Conservation (phyloP, 2,329 filamentous ascomycete genomes). For the Pezicula carpinea region DNA sequence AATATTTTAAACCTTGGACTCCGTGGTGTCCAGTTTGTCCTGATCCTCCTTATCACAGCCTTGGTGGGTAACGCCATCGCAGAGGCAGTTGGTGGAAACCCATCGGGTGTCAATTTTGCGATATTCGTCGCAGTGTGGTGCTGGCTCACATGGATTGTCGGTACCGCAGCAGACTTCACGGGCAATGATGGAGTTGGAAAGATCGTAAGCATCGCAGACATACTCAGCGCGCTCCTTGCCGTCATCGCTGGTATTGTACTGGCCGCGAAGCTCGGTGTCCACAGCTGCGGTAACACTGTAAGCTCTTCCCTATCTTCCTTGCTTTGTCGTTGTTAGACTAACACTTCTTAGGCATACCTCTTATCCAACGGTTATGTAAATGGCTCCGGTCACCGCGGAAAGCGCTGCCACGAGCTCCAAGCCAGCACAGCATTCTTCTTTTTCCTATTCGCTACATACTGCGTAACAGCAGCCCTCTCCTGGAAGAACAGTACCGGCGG, state of each 20-base stretch:
- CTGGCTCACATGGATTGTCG: constrained; percentile 62
- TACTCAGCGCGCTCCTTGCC: constrained; percentile 56
- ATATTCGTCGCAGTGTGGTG: constrained; percentile 66
- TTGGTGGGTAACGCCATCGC: constrained; percentile 28
- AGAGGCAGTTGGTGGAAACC: constrained; percentile 57
- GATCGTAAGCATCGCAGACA: constrained; percentile 52
- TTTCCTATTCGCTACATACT: constrained; percentile 66
- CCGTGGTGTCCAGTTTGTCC: constrained; percentile 23
- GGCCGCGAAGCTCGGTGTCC: constrained; percentile 62
- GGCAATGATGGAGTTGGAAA: constrained; percentile 46
- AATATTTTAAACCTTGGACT: constrained; percentile 17
- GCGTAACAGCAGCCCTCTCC: constrained; percentile 28
- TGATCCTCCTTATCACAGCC: constrained; percentile 24
- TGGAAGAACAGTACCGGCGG: constrained; percentile 4
- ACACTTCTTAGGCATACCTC: constrained; percentile 33
- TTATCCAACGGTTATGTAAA: constrained; percentile 50
- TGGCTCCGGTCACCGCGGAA: constrained; percentile 52
- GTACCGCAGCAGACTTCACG: constrained; percentile 51
- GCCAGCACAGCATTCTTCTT: constrained; percentile 72
- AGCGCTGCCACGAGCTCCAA: constrained; percentile 72
- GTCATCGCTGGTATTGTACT: constrained; percentile 68
- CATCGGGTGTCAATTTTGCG: constrained; percentile 51
- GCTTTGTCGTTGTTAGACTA: neutral
- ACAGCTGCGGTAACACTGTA: constrained; percentile 61
- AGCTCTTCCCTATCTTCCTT: constrained; percentile 21